Evolutionary conservation across 495 filamentous ascomycete genomes (phyloP), one percentile per base, ranked within the genome.

Genomic region (Aspergillus haitiensis): DNA sequence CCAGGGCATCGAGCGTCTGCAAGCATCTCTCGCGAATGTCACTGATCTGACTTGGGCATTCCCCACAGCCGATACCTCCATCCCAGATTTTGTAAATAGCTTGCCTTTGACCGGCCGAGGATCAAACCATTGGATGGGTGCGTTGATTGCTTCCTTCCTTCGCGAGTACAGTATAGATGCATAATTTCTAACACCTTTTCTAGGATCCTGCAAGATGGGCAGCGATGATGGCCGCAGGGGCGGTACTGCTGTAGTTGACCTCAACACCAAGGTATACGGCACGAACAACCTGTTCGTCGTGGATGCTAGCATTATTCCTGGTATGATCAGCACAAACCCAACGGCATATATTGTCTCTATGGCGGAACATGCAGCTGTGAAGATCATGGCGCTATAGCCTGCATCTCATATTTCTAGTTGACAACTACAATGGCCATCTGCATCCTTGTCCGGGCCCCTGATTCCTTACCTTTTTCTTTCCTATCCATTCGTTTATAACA

Each of bases 201-300:
- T 54, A 62, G 60, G 62, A 39, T 58, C 58, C 11, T 64, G 62
- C 35, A 67, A 67, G 47, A 52, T 67, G 51, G 64, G 64, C 27
- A 44, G 34, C 31, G 61, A 64, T 21, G 64, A 67, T 33, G 87
- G 86, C 18, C 78, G 84, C 31, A 72, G 74, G 55, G 74, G 72
- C 18, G 86, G 86, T 39, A 79, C 81, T 6, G 70, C 80, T 7
- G 86, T 89, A 18, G 86, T 89, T 5, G 86, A 89, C 64, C 72
- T 78, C 50, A 78, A 88, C 75, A 80, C 84, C 46, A 80, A 81
- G 68, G 86, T 88, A 52, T 89, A 85, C 49, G 86, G 86, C 46
- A 88, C 81, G 13, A 81, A 86, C 59, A 88, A 89, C 73, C 73
- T 90, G 56, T 75, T 61, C 59, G 56, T 76, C 32, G 70, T 76